Conservation (phyloP, 1,284 basidiomycete genomes). For the Fomitiporia mediterranea region DNA sequence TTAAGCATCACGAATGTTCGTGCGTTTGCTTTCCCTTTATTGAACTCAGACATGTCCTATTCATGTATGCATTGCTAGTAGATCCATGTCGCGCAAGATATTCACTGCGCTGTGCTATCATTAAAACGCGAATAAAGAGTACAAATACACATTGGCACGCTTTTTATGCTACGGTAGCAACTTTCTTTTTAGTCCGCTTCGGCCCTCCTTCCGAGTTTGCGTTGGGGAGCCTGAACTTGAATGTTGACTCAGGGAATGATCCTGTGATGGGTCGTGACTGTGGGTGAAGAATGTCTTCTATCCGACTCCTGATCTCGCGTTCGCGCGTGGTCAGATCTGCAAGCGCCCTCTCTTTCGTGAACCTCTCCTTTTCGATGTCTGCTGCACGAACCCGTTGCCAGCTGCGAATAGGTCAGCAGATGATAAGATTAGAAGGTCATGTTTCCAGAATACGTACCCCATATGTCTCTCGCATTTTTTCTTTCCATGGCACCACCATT, state of each 20-base stretch:
- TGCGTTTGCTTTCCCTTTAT: too few species aligned
- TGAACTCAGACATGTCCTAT: too few species aligned
- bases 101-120: too few species aligned
- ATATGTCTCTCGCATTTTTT: constrained; percentile 73
- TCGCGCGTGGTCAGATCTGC: constrained; percentile 61
- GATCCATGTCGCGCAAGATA: too few species aligned
- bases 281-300: constrained; percentile 63
- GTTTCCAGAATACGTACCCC: constrained; percentile 49
- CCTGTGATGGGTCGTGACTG: constrained; percentile 34
- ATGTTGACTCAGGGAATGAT: constrained; percentile 10
- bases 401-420: constrained; percentile 33
- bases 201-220: constrained; percentile 39
- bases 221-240: constrained; percentile 39
- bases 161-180: constrained; percentile 30
- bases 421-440: constrained; percentile 8
- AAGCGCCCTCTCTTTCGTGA: constrained; percentile 59
- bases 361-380: constrained; percentile 68
- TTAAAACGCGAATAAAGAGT: too few species aligned
- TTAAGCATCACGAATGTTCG: too few species aligned
- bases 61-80: too few species aligned
- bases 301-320: constrained; percentile 65
- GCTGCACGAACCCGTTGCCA: constrained; percentile 74
- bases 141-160: too few species aligned
- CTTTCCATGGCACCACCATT: constrained; percentile 73
- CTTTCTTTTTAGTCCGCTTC: constrained; percentile 63